Conservation (phyloP, 2,329 filamentous ascomycete species). For the Colletotrichum costaricense region DNA sequence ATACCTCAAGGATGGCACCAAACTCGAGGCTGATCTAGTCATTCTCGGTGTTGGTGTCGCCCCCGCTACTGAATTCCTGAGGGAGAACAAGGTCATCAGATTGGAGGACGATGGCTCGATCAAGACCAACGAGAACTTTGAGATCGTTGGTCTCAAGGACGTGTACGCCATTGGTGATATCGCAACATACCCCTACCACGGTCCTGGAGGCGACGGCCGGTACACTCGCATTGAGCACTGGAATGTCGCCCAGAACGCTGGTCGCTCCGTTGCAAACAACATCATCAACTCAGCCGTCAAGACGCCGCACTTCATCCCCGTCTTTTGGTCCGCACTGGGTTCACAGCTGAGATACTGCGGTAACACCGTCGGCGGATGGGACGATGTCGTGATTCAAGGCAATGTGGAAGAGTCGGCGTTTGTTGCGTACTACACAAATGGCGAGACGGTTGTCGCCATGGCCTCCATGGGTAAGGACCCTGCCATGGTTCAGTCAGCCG, state of each 20-base stretch:
- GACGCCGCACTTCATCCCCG: constrained; percentile 83
- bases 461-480: constrained; percentile 93
- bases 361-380: constrained; percentile 83
- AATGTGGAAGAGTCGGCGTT: constrained; percentile 84
- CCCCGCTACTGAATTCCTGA: constrained; percentile 86
- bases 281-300: constrained; percentile 75
- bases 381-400: constrained; percentile 85
- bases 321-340: constrained; percentile 97
- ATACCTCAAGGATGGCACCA: constrained; percentile 85
- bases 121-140: constrained; percentile 82
- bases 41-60: constrained; percentile 91
- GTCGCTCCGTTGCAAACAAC: constrained; percentile 80
- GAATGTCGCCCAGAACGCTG: constrained; percentile 96
- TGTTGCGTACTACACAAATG: constrained; percentile 88
- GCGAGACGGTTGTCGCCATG: constrained; percentile 88
- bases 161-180: constrained; percentile 97
- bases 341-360: constrained; percentile 94
- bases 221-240: constrained; percentile 93
- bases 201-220: constrained; percentile 82
- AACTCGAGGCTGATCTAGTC: constrained; percentile 87
- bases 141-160: constrained; percentile 79
- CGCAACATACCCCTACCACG: constrained; percentile 92
- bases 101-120: constrained; percentile 90
- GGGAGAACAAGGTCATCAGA: constrained; percentile 74
- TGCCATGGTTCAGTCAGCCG: constrained; percentile 82